phyloP scores from a whole-genome alignment of 139 green algal species.

The Chlamydomonas sp. region DNA sequence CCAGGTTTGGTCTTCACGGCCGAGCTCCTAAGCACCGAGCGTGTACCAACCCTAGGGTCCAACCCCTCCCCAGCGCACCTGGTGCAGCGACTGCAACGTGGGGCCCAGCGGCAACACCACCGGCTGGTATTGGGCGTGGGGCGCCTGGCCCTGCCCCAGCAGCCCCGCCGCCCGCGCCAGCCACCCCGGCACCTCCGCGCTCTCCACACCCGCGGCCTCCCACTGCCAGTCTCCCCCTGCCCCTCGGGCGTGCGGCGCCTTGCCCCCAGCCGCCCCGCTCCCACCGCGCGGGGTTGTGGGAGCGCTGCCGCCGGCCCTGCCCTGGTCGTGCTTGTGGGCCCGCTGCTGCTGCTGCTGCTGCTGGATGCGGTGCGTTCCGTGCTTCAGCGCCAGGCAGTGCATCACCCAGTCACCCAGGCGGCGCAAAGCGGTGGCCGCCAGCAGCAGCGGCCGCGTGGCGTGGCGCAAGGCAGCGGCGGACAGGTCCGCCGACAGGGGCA shows the following conservation, averaged over 20 bases:
- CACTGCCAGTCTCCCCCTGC: not conserved
- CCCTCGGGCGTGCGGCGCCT: not conserved
- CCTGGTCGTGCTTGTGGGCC: no score
- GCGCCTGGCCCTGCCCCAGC: not conserved
- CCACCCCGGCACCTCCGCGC: not conserved
- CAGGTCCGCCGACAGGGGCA: not conserved
- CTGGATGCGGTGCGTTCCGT: not conserved
- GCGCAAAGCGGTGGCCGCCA: conserved; percentile 1
- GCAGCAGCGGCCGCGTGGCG: conserved; percentile 15
- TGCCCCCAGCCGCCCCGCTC: not conserved
- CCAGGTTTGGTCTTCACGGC: not conserved
- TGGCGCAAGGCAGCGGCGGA: not conserved
- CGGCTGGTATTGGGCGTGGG: not conserved
- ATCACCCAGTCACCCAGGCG: conserved; percentile 13
- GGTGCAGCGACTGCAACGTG: conserved; percentile 19
- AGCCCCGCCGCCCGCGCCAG: conserved; percentile 8
- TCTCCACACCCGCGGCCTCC: not conserved
- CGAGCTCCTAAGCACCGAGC: not conserved
- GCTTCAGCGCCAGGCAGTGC: not conserved
- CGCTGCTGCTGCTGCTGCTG: not conserved
- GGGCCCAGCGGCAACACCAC: conserved; percentile 10
- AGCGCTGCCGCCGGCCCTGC: not conserved
- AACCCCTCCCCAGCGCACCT: not conserved
- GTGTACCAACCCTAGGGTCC: not conserved
- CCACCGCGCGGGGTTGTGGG: not conserved